phyloP scores from a whole-genome alignment of 257 asterid genomes.

The Nicotiana knightiana region DNA sequence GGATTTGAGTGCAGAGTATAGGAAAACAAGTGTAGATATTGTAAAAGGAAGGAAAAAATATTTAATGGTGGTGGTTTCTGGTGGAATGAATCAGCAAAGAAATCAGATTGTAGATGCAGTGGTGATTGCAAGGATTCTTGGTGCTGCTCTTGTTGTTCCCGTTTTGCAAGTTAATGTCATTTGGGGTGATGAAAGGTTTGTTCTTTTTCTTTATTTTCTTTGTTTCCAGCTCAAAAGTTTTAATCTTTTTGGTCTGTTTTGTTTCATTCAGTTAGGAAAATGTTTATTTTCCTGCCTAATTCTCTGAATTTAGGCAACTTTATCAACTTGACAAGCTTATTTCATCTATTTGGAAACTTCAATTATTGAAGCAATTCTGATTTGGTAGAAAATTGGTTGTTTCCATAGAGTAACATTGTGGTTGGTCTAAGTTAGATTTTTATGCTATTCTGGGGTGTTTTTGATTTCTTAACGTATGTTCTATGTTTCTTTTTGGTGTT shows the following conservation, averaged over 20 bases:
- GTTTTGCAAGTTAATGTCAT: slow-evolving; percentile 89
- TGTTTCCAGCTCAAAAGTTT: slow-evolving; percentile 4
- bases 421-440: background rate
- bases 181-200: slow-evolving; percentile 97
- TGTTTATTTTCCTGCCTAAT: background rate
- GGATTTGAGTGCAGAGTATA: slow-evolving; percentile 50
- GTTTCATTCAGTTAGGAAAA: background rate
- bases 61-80: slow-evolving; percentile 84
- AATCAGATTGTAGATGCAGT: slow-evolving; percentile 99
- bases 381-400: background rate
- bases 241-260: background rate
- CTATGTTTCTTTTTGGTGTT: slow-evolving; percentile 11
- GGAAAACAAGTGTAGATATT: slow-evolving; percentile 36
- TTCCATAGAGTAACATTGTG: background rate
- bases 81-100: slow-evolving; percentile 97
- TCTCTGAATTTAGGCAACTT: background rate
- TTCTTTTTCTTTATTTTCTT: slow-evolving; percentile 2
- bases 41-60: slow-evolving; percentile 62
- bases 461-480: slow-evolving; percentile 4
- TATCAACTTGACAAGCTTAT: background rate
- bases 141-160: slow-evolving; percentile 95
- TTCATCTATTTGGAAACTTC: background rate
- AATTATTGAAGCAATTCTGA: background rate
- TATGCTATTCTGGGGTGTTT: background rate
- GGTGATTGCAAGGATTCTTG: slow-evolving; percentile 86